These are phyloP conservation scores for Trichoderma hamatum DNA, from an alignment of 2,329 filamentous ascomycete species.

Conservation along the genomic window DNA sequence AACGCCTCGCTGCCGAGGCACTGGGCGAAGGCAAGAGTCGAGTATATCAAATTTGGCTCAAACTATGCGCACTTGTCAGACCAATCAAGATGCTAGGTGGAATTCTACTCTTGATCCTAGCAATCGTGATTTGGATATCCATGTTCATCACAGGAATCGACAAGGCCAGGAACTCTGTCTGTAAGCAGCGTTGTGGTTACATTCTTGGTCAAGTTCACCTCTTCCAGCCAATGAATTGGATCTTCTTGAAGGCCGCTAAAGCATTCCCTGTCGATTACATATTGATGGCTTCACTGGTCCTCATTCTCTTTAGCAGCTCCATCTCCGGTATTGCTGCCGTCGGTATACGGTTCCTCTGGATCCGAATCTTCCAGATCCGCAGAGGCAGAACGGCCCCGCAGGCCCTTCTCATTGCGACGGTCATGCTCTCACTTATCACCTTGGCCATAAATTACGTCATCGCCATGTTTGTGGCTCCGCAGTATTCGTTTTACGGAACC, in stretches of 20 bases:
- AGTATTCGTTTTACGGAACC: slow-evolving; percentile 91
- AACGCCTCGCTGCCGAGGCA: slow-evolving; percentile 82
- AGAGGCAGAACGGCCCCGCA: slow-evolving; percentile 89
- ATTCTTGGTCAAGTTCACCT: slow-evolving; percentile 84
- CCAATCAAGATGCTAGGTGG: slow-evolving; percentile 89
- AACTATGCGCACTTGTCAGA: slow-evolving; percentile 77
- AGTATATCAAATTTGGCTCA: slow-evolving; percentile 76
- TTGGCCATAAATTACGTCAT: slow-evolving; percentile 91
- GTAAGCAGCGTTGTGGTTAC: slow-evolving; percentile 89
- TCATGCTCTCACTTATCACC: slow-evolving; percentile 86
- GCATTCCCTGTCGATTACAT: slow-evolving; percentile 92
- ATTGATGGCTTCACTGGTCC: slow-evolving; percentile 79
- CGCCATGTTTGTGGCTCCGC: slow-evolving; percentile 91
- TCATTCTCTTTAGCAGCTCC: slow-evolving; percentile 87
- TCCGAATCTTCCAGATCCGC: slow-evolving; percentile 88
- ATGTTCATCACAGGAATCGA: slow-evolving; percentile 97
- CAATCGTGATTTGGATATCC: slow-evolving; percentile 78
- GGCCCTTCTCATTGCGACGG: slow-evolving; percentile 85
- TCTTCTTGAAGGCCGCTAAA: slow-evolving; percentile 73
- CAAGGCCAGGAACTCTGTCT: slow-evolving; percentile 93
- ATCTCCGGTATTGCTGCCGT: slow-evolving; percentile 83
- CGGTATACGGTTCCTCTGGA: slow-evolving; percentile 95
- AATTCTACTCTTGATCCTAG: slow-evolving; percentile 72
- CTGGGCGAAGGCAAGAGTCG: slow-evolving; percentile 75
- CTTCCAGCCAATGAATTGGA: slow-evolving; percentile 93